Evolutionary conservation across 768 basidiomycete genomes (phyloP), one percentile per base, ranked within the genome.

Genomic region (Coprinellus micaceus): DNA sequence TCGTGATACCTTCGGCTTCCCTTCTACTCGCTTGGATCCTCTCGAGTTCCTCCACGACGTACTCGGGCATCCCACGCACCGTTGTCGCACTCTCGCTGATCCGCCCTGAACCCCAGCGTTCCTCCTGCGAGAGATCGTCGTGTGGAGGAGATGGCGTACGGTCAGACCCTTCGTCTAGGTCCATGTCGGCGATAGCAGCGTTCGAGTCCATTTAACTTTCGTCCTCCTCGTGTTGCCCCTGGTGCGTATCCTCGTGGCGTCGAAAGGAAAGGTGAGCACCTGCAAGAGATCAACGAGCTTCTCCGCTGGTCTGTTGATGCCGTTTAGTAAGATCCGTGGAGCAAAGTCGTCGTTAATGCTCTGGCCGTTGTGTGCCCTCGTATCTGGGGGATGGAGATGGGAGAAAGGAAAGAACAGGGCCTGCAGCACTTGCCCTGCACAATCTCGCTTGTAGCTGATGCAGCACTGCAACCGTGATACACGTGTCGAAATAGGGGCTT

Each of bases 21-120:
- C 33, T 33, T 6, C 36, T n/a, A 29, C 50, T 51, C 17, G n/a
- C n/a, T 10, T 37, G 49, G 19, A 51, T 33, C 22, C 44, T 36
- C 49, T 57, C 21, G 28, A 57, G 48, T 41, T 57, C 56, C 4
- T 36, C 25, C 41, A 57, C 4, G 19, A 52, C 40, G 39, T 37
- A 29, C 6, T 10, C 25, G 17, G 56, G 56, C 19, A 57, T 12
- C 4, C 39, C 33, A 25, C 56, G 56, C 5, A 57, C 56, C 2
- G 56, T 57, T 7, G 56, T 46, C n/a, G 51, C 51, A 29, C 56
- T 57, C 36, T 57, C 41, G 51, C 56, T 57, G 30, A 52, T n/a
- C 41, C 51, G 33, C 9, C 53, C 53, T 10, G 40, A 12, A 45
- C n/a, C 21, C 44, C 44, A 25, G 17, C 24, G 3, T 24, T 25